phyloP scores from a whole-genome alignment of 1,284 basidiomycete genomes.

The Malassezia sympodialis region DNA sequence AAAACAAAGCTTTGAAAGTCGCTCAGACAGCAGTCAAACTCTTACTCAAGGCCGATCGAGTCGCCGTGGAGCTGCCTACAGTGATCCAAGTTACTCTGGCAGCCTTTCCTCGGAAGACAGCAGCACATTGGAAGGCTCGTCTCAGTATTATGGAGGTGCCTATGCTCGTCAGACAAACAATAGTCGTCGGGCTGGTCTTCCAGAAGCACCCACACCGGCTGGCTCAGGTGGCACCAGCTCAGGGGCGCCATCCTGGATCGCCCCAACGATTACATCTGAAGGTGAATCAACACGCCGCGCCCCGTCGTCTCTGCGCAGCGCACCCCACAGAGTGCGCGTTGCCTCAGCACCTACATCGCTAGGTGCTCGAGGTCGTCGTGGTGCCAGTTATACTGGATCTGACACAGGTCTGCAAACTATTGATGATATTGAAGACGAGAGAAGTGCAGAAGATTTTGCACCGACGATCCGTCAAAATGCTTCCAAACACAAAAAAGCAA shows the following conservation, averaged over 20 bases:
- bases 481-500: neutral
- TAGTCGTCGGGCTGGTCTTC: conserved; percentile 15
- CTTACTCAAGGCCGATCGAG: neutral
- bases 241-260: conserved; percentile 7
- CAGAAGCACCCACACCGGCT: conserved; percentile 8
- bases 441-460: neutral
- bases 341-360: conserved; percentile 24
- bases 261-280: conserved; percentile 15
- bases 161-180: conserved; percentile 12
- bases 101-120: conserved; percentile 2
- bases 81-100: conserved; percentile 24
- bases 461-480: neutral
- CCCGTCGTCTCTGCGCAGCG: neutral
- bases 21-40: neutral
- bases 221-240: conserved; percentile 13
- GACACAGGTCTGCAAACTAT: conserved; percentile 1
- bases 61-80: conserved; percentile 34
- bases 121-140: conserved; percentile 4
- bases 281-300: neutral
- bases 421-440: neutral
- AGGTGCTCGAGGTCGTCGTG: conserved; percentile 28
- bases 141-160: conserved; percentile 15
- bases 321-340: neutral
- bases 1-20: neutral
- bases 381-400: conserved; percentile 25